Percentiles rank a stretch among this genome's conserved stretches.
Evolutionary conservation across 306 rosid species (phyloP).

Genomic region (Inga laurina): DNA sequence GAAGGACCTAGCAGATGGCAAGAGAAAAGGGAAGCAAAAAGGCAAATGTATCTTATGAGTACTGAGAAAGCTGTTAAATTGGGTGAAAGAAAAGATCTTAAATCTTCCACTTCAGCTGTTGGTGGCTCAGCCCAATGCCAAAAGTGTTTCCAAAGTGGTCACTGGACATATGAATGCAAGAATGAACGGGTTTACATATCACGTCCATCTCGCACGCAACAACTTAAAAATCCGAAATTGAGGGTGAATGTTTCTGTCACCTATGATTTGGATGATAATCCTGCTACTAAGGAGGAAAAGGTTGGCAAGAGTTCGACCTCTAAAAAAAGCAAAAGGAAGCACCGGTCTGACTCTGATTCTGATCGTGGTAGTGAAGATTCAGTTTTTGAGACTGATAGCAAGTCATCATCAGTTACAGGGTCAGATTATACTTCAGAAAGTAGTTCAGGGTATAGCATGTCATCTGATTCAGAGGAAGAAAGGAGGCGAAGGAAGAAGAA

Average conservation of each 20-base stretch:
- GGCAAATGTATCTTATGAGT: conserved; percentile 99
- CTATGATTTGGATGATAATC: conserved; percentile 57
- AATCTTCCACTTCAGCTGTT: conserved; percentile 48
- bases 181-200: conserved; percentile 93
- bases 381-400: conserved; percentile 89
- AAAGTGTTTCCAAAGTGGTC: conserved; percentile 85
- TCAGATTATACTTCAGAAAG: conserved; percentile 81
- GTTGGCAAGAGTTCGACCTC: conserved; percentile 39
- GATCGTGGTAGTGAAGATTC: conserved; percentile 83
- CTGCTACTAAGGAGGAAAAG: conserved; percentile 52
- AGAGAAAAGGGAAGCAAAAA: conserved; percentile 97
- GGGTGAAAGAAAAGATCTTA: conserved; percentile 89
- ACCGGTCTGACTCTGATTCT: conserved; percentile 56
- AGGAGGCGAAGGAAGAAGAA: conserved; percentile 65
- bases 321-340: conserved; percentile 80
- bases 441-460: conserved; percentile 68
- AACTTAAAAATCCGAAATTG: conserved; percentile 88
- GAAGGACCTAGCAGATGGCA: conserved; percentile 99
- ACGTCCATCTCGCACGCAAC: conserved; percentile 91
- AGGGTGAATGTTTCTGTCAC: conserved; percentile 57
- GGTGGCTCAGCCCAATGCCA: conserved; percentile 81
- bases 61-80: conserved; percentile 93
- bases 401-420: conserved; percentile 69
- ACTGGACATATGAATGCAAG: conserved; percentile 98
- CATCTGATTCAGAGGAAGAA: conserved; percentile 86